Evolutionary conservation across 768 basidiomycete genomes (phyloP), one percentile per base, ranked within the genome.

Genomic region (Asterophora lycoperdoides): DNA sequence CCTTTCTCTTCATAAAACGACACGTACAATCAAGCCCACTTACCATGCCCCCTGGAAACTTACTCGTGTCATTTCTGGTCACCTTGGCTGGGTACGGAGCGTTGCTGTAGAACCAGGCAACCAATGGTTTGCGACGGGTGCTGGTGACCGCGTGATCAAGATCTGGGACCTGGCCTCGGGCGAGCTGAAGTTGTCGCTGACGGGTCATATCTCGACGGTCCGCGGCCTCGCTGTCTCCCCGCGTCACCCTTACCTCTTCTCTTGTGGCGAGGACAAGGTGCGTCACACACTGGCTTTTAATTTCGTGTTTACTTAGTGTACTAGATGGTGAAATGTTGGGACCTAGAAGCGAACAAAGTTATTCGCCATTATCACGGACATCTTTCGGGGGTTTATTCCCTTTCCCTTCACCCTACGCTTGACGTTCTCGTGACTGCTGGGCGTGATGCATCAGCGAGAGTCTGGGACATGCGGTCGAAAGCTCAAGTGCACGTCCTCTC

Each of bases 271-370:
- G 67, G 96, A 99, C 68, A 98, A 99, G 82, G 93, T 89, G 47
- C 4, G 28, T 20, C 14, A n/a, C 5, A 15, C 49, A 51, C 45
- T 19, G 14, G n/a, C 2, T 42, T n/a, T 32, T 8, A 32, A 3
- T 32, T 26, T 32, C 20, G 11, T n/a, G 34, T 46, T 47, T 13
- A 49, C 19, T 35, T 19, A 9, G 26, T 19, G 9, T 35, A 44
- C 20, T 63, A 96, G 93, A 98, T 97, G 96, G 96, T 99, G 30
- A 98, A 97, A 72, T 98, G 96, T 59, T 98, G 96, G 96, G 96
- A 99, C 60, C 71, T 99, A 42, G 96, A 99, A 66, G 87, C 89
- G 20, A 99, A 99, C 76, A 99, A 98, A 68, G 95, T 98, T 51
- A 99, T 99, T 47, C 81, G 96, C 15, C 93, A 97, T 68, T 98